phyloP scores from a whole-genome alignment of 257 asterid species.

The Gardenia jasminoides region DNA sequence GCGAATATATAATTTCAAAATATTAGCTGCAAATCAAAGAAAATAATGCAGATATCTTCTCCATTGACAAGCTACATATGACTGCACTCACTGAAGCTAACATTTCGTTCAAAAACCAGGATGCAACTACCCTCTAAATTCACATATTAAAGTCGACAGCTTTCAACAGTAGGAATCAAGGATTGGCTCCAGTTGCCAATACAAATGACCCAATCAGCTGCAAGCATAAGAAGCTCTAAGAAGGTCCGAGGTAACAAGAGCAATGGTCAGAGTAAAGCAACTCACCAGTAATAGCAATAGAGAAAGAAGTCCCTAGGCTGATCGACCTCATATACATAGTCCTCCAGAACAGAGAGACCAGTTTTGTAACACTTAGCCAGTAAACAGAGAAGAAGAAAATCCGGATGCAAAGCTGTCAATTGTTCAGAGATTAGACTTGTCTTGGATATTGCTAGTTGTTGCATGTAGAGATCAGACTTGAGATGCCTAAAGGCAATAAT shows the following conservation, averaged over 20 bases:
- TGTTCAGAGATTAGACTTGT: no score
- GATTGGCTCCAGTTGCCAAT: background rate
- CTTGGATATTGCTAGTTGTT: no score
- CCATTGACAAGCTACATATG: background rate
- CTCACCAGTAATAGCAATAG: conserved; percentile 91
- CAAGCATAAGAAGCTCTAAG: background rate
- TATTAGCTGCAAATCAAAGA: background rate
- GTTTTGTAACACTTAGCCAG: conserved; percentile 76
- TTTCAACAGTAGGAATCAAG: background rate
- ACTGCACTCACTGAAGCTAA: background rate
- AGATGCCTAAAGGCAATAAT: no score
- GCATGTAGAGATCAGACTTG: no score
- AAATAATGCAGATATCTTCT: background rate
- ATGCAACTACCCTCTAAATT: background rate
- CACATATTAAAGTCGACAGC: background rate
- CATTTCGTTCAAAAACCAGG: background rate
- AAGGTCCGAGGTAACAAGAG: background rate
- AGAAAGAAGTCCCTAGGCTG: conserved; percentile 88
- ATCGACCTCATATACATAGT: conserved; percentile 72
- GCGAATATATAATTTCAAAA: background rate
- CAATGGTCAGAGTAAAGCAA: background rate
- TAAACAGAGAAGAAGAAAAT: conserved; percentile 77
- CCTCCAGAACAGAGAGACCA: conserved; percentile 70
- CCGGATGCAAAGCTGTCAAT: conserved; percentile 83
- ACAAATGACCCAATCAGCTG: background rate